These are phyloP conservation scores for Aureobasidium musti DNA, from an alignment of 2,329 filamentous ascomycete genomes.

Conservation along the genomic window DNA sequence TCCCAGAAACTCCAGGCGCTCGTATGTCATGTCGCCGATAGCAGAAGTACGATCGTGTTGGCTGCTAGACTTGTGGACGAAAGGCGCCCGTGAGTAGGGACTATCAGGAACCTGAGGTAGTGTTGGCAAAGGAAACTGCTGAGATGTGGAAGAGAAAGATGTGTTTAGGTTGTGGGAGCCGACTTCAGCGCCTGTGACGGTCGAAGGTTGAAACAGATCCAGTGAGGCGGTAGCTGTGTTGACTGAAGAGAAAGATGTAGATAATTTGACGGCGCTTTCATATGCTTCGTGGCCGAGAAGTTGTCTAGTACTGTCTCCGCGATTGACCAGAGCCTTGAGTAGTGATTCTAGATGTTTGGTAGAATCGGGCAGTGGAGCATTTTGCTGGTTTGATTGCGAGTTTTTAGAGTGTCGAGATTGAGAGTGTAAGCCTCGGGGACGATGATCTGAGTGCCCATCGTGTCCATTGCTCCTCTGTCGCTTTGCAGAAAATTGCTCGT, in stretches of 20 bases:
- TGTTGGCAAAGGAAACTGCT: constrained; percentile 35
- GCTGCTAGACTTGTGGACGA: constrained; percentile 40
- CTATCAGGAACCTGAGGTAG: constrained; percentile 37
- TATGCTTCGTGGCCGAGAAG: constrained; percentile 20
- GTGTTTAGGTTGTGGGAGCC: constrained; percentile 29
- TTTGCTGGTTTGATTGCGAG: neutral
- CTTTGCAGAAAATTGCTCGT: constrained; percentile 11
- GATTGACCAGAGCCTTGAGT: constrained; percentile 11
- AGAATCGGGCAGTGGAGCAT: constrained; percentile 19
- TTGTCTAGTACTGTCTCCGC: neutral
- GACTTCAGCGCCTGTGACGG: constrained; percentile 27
- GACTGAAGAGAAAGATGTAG: constrained; percentile 18
- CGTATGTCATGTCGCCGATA: constrained; percentile 58
- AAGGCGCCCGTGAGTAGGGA: constrained; percentile 36
- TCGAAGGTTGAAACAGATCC: constrained; percentile 21
- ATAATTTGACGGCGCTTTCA: constrained; percentile 19
- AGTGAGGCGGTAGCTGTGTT: constrained; percentile 20
- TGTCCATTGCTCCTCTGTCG: neutral
- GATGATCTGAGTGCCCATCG: neutral
- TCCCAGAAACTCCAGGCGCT: constrained; percentile 83
- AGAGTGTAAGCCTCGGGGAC: neutral
- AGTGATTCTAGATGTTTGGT: constrained; percentile 17
- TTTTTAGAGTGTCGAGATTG: constrained; percentile 12
- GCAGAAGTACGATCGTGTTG: constrained; percentile 35
- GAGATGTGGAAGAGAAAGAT: constrained; percentile 28